Conservation (phyloP, 2,329 filamentous ascomycete species). For the Stylonectria norvegica region DNA sequence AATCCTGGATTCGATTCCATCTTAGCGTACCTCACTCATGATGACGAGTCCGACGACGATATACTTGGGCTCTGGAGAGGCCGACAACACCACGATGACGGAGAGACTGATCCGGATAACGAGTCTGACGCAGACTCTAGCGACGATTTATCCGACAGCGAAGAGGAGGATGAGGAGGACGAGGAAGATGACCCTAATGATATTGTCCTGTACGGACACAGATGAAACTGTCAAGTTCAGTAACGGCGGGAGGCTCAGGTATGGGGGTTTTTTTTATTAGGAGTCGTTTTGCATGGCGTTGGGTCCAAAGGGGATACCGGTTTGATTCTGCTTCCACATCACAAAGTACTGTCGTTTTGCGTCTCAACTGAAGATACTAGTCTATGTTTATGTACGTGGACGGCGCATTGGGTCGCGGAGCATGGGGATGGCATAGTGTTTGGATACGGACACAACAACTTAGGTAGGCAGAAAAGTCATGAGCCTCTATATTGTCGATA, state of each 20-base stretch:
- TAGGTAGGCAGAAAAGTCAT: too few species aligned
- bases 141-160: slow-evolving; percentile 40
- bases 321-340: slow-evolving; percentile 8
- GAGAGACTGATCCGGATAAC: slow-evolving; percentile 47
- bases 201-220: slow-evolving; percentile 49
- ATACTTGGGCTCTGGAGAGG: slow-evolving; percentile 57
- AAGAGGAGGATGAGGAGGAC: slow-evolving; percentile 46
- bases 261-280: too few species aligned
- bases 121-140: slow-evolving; percentile 45
- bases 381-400: too few species aligned
- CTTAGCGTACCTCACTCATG: slow-evolving; percentile 25
- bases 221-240: too few species aligned
- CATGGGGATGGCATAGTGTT: too few species aligned
- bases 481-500: too few species aligned
- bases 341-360: too few species aligned
- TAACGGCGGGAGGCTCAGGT: too few species aligned
- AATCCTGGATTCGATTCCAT: slow-evolving; percentile 21
- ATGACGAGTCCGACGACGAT: slow-evolving; percentile 51
- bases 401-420: too few species aligned
- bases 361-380: too few species aligned
- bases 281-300: slow-evolving; percentile 25
- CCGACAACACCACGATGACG: slow-evolving; percentile 41
- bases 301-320: slow-evolving; percentile 9
- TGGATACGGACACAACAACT: too few species aligned
- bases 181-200: slow-evolving; percentile 51